phyloP scores from a whole-genome alignment of 2,329 filamentous ascomycete genomes.

The Cercospora sp. region DNA sequence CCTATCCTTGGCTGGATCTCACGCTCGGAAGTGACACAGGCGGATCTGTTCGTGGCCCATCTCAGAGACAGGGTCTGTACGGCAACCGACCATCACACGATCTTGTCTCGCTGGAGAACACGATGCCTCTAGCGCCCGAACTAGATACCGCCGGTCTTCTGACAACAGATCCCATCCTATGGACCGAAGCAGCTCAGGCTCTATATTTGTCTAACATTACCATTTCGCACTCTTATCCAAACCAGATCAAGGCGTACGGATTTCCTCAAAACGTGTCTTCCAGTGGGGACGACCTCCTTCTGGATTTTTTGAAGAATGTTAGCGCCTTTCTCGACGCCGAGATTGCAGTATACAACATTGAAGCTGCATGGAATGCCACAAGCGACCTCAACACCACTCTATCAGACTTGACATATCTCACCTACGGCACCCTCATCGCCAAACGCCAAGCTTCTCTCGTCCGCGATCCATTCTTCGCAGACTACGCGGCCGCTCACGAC shows the following conservation, averaged over 20 bases:
- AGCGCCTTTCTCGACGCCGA: slow-evolving; percentile 46
- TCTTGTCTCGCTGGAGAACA: slow-evolving; percentile 50
- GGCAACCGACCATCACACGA: slow-evolving; percentile 54
- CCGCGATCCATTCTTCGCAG: slow-evolving; percentile 52
- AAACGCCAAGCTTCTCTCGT: slow-evolving; percentile 52
- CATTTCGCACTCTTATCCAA: slow-evolving; percentile 45
- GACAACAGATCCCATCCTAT: slow-evolving; percentile 48
- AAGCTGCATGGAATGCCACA: slow-evolving; percentile 41
- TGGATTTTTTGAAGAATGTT: slow-evolving; percentile 49
- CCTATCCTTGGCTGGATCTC: slow-evolving; percentile 54
- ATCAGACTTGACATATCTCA: slow-evolving; percentile 44
- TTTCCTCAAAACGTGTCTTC: slow-evolving; percentile 45
- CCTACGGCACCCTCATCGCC: slow-evolving; percentile 51
- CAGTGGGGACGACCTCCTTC: slow-evolving; percentile 43
- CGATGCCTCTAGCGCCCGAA: slow-evolving; percentile 52
- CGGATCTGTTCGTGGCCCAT: slow-evolving; percentile 53
- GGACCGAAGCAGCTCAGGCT: slow-evolving; percentile 47
- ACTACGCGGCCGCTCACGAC: slow-evolving; percentile 50
- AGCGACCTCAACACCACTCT: slow-evolving; percentile 38
- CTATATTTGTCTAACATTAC: slow-evolving; percentile 51
- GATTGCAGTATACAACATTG: slow-evolving; percentile 42
- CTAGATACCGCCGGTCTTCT: slow-evolving; percentile 53
- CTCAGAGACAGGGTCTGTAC: slow-evolving; percentile 52
- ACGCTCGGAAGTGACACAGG: slow-evolving; percentile 54
- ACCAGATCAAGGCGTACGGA: slow-evolving; percentile 44